These are phyloP conservation scores for Rhododendron molle DNA, from an alignment of 148 eudicot genomes.

Conservation along the genomic window DNA sequence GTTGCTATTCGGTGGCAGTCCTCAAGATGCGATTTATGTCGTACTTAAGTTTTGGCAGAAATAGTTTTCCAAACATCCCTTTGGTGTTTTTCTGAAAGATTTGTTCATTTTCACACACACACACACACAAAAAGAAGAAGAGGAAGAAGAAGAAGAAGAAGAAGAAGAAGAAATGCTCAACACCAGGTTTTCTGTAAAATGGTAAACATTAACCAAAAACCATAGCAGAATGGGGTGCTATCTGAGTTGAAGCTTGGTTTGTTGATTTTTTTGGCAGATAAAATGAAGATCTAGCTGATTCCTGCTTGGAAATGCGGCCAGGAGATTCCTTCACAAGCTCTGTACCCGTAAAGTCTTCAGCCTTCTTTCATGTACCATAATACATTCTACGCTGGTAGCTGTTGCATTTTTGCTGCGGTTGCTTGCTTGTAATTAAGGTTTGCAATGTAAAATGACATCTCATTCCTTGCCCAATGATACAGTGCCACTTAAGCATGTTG, in stretches of 20 bases:
- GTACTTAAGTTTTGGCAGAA: background rate
- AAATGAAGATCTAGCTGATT: background rate
- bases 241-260: background rate
- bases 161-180: background rate
- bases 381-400: background rate
- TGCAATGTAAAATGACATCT: background rate
- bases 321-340: background rate
- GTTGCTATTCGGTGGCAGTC: background rate
- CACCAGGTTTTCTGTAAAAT: background rate
- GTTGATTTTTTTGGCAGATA: background rate
- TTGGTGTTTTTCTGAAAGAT: background rate
- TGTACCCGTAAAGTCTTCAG: background rate
- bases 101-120: background rate
- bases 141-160: no score
- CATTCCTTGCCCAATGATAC: background rate
- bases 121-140: no score
- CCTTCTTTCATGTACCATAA: background rate
- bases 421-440: background rate
- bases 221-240: background rate
- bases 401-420: background rate
- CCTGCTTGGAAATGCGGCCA: background rate
- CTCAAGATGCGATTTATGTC: conserved; percentile 11
- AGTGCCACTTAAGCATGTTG: background rate
- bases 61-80: background rate
- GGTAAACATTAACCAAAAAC: background rate